These are phyloP conservation scores for Rhytidiadelphus loreus DNA, from an alignment of 225 moss, liverwort and hornwort genomes.

Conservation along the genomic window DNA sequence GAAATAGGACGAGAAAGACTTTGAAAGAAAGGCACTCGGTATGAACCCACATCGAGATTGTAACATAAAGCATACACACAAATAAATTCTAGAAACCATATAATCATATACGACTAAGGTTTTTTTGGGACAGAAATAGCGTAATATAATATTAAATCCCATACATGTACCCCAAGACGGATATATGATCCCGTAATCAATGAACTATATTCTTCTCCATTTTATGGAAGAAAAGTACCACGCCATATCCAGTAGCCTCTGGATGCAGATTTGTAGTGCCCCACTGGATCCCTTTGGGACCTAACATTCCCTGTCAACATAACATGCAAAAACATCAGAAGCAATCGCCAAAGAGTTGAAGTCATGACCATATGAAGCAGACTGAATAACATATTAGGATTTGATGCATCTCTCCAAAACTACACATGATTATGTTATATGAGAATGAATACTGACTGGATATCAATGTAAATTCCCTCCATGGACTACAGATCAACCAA, in stretches of 20 bases:
- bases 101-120: neutral
- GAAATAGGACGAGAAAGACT: neutral
- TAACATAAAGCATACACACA: neutral
- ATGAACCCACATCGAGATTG: neutral
- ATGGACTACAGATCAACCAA: neutral
- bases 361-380: neutral
- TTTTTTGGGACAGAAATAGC: neutral
- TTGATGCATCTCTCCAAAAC: neutral
- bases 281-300: slow-evolving; percentile 85
- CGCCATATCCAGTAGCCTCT: slow-evolving; percentile 98
- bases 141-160: neutral
- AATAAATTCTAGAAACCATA: neutral
- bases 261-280: slow-evolving; percentile 82
- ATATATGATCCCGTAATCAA: neutral
- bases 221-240: slow-evolving; percentile 41
- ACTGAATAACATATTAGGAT: neutral
- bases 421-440: neutral
- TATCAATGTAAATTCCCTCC: neutral
- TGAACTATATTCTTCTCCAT: neutral
- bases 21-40: neutral
- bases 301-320: slow-evolving; percentile 60
- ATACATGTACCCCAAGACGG: neutral
- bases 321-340: neutral
- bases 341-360: neutral
- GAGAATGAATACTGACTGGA: neutral